Evolutionary conservation across 139 green algal genomes (phyloP).

Genomic region (Picochlorum sp.): DNA sequence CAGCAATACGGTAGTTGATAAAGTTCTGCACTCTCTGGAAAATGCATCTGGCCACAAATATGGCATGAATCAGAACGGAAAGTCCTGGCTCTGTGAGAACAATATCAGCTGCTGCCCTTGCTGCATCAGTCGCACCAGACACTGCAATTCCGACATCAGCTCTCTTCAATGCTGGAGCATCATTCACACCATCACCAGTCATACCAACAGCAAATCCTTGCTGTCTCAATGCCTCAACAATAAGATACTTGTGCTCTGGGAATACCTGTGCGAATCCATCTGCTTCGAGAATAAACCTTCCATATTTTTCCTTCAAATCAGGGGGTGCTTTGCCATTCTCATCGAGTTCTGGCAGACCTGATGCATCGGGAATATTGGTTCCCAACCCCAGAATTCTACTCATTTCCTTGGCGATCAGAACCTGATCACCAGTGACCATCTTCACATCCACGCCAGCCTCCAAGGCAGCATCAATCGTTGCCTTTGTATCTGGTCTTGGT

Average conservation of each 20-base stretch:
- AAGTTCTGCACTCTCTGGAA: conserved; percentile 80
- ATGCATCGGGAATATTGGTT: conserved; percentile 62
- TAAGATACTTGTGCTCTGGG: conserved; percentile 75
- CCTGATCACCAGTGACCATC: conserved; percentile 85
- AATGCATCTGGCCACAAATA: conserved; percentile 63
- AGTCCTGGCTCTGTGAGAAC: conserved; percentile 77
- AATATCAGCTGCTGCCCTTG: conserved; percentile 80
- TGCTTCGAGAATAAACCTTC: conserved; percentile 56
- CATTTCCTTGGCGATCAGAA: conserved; percentile 81
- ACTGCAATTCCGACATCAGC: conserved; percentile 83
- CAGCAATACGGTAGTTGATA: conserved; percentile 68
- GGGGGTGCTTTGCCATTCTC: conserved; percentile 62
- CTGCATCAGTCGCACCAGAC: conserved; percentile 67
- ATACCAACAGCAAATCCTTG: conserved; percentile 65
- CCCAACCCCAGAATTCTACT: conserved; percentile 64
- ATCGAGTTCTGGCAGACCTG: conserved; percentile 44
- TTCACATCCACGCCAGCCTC: conserved; percentile 78
- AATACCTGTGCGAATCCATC: conserved; percentile 74
- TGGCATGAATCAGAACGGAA: conserved; percentile 64
- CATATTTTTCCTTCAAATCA: conserved; percentile 59
- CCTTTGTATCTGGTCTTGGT: conserved; percentile 70
- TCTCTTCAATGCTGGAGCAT: conserved; percentile 75
- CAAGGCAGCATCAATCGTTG: conserved; percentile 62
- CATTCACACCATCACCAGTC: conserved; percentile 90
- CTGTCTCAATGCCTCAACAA: conserved; percentile 63